These are phyloP conservation scores for Hylodesmum podocarpum DNA, from an alignment of 306 rosid genomes.

Conservation along the genomic window DNA sequence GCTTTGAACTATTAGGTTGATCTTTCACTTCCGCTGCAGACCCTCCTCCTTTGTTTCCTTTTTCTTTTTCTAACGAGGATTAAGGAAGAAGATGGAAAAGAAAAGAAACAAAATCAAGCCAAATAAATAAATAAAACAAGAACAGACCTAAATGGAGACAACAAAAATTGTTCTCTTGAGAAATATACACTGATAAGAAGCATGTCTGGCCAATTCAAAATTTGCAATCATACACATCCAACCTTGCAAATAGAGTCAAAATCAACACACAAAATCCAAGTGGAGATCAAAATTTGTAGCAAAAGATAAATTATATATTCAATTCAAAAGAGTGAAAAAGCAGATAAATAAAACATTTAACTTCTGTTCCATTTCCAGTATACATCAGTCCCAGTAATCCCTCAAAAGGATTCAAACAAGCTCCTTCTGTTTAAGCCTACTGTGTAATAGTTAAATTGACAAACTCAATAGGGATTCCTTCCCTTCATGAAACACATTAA, in stretches of 20 bases:
- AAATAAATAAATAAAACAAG: not conserved
- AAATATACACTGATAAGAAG: not conserved
- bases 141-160: not conserved
- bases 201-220: not conserved
- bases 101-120: conserved; percentile 1
- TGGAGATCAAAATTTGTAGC: not conserved
- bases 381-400: not conserved
- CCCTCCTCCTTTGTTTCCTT: conserved; percentile 38
- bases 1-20: conserved; percentile 41
- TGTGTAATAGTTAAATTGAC: not conserved
- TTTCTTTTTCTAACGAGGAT: conserved; percentile 37
- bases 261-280: conserved; percentile 4
- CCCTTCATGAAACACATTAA: conserved; percentile 6
- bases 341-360: not conserved
- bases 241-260: not conserved
- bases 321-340: not conserved
- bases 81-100: not conserved
- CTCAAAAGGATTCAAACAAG: conserved; percentile 2
- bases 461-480: not conserved
- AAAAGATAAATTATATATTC: not conserved
- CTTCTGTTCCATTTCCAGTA: not conserved
- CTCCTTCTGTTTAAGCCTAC: not conserved
- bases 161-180: not conserved
- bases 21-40: conserved; percentile 39
- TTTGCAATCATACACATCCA: not conserved